phyloP scores from a whole-genome alignment of 163 green algal genomes.

The Scenedesmus sp. region DNA sequence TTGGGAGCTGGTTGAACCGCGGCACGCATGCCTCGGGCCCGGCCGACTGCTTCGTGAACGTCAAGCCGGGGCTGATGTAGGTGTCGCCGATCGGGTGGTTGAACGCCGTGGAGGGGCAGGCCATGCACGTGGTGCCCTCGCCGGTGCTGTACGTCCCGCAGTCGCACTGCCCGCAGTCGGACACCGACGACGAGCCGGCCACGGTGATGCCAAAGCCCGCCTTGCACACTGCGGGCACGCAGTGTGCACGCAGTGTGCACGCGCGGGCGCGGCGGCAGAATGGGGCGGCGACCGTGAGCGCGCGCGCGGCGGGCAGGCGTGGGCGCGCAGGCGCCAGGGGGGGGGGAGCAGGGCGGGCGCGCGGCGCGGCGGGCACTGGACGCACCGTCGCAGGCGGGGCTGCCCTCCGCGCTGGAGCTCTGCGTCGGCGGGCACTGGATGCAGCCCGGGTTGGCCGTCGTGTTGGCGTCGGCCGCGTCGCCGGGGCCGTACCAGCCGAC shows the following conservation, averaged over 20 bases:
- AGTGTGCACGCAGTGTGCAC: too few relatives aligned
- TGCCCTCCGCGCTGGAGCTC: not conserved
- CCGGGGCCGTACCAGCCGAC: not conserved
- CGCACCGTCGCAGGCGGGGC: conserved; percentile 13
- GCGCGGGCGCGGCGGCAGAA: too few relatives aligned
- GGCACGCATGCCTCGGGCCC: conserved; percentile 8
- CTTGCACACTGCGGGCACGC: conserved; percentile 3
- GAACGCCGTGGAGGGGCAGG: conserved; percentile 4
- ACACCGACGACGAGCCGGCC: not conserved
- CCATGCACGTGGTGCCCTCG: not conserved
- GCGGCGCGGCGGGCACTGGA: too few relatives aligned
- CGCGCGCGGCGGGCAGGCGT: too few relatives aligned
- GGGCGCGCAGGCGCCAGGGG: too few relatives aligned
- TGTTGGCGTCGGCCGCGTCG: not conserved
- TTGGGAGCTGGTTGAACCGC: not conserved
- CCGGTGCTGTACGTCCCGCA: not conserved
- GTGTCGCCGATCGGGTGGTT: not conserved
- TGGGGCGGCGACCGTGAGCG: too few relatives aligned
- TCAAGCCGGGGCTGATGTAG: conserved; percentile 4
- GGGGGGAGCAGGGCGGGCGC: too few relatives aligned
- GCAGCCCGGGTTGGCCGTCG: conserved; percentile 2
- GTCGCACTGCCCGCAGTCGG: not conserved
- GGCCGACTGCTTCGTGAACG: not conserved
- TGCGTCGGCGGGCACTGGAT: not conserved
- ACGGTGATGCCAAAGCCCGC: not conserved